Evolutionary conservation across 192 early-diverging fungal species (phyloP), one percentile per base, ranked within the genome.

Genomic region (Coemansia sp.): DNA sequence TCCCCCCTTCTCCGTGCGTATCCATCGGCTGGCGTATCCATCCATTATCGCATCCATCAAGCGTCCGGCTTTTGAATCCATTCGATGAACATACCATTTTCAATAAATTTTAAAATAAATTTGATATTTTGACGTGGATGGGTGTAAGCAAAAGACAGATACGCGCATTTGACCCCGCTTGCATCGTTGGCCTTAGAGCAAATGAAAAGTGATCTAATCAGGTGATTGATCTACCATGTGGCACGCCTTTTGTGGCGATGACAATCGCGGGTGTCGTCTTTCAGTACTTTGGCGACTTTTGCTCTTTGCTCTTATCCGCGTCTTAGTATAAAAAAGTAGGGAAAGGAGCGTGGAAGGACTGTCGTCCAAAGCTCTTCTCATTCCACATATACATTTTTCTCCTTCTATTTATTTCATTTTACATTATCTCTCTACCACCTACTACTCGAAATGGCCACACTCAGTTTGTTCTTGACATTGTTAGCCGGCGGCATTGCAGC

Each of bases 401-500:
- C 8, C 41, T 16, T 41, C 15, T 55, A 55, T 52, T 52, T 9
- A 9, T 20, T 11, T 33, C n/a, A 34, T 6, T 34, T 16, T 22
- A 11, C 34, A 2, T n/a, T 38, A 39, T 11, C 8, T 29, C 11
- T 58, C 16, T 8, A 29, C 29, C 29, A 29, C 29, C 29, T 16
- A 62, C 18, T 9, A 11, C 12, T 20, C 60, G 18, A n/a, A 57
- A 62, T 65, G 64, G 44, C 64, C 47, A 69, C 44, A 7, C 18
- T 72, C 11, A 52, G 64, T 29, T 31, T 69, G n/a, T 3, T 72
- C 15, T 15, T 71, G 50, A 43, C 66, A 38, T 33, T 69, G 36
- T 22, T 53, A 29, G 66, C 49, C 16, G 65, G 69, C 11, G 52
- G 66, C 53, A 43, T 62, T 36, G 64, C 70, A 33, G 66, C 65